Percentiles rank a stretch among this genome's conserved stretches.
Conservation (phyloP, 2,329 filamentous ascomycete species). For the Arthrobotrys megalospora region DNA sequence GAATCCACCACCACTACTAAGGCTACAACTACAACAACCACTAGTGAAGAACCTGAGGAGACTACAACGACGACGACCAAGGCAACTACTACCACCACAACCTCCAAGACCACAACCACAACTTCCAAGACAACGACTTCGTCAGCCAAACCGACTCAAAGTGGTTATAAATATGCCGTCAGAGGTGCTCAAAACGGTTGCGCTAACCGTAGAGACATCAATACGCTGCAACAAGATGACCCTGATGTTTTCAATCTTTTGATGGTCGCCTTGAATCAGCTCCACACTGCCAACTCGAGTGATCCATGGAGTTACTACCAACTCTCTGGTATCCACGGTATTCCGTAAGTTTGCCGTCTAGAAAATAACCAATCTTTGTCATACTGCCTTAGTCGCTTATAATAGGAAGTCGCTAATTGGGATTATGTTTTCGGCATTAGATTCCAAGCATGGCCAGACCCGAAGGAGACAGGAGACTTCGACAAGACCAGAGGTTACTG, state of each 20-base stretch:
- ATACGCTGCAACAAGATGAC: conserved; percentile 21
- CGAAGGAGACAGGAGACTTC: conserved; percentile 9
- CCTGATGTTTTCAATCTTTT: conserved; percentile 46
- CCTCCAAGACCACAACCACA: conserved; percentile 24
- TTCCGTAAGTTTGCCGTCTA: conserved; percentile 26
- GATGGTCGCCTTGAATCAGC: conserved; percentile 17
- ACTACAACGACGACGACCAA: not conserved
- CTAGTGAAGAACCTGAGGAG: not conserved
- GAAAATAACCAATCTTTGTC: too few species aligned
- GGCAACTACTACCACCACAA: not conserved
- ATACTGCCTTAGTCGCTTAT: too few species aligned
- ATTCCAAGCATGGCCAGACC: conserved; percentile 48
- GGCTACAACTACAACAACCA: not conserved
- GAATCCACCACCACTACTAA: not conserved
- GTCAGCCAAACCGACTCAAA: conserved; percentile 8
- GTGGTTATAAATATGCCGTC: conserved; percentile 21
- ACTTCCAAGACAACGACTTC: conserved; percentile 13
- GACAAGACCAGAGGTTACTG: conserved; percentile 38
- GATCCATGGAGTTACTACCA: conserved; percentile 47
- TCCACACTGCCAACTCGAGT: not conserved
- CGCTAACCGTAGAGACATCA: conserved; percentile 32
- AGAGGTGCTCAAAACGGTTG: conserved; percentile 25
- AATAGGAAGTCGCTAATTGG: not conserved
- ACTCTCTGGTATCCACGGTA: conserved; percentile 47
- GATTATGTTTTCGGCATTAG: conserved; percentile 8